Evolutionary conservation across 768 basidiomycete species (phyloP).

Genomic region (Gloeophyllum trabeum): DNA sequence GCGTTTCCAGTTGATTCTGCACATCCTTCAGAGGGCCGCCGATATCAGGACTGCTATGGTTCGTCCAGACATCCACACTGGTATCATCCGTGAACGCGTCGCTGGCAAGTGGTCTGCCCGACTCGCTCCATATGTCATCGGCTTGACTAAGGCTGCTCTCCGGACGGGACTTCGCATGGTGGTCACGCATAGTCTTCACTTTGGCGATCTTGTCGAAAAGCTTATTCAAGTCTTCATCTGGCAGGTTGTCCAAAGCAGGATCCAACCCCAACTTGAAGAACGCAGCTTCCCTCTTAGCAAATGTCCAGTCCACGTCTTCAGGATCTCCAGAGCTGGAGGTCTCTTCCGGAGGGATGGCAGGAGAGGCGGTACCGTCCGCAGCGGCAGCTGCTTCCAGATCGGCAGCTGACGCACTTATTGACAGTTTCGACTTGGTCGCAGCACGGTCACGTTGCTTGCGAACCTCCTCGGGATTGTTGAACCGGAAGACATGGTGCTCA

Average conservation of each 20-base stretch:
- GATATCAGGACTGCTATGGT: slow-evolving; percentile 52
- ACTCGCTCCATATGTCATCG: slow-evolving; percentile 86
- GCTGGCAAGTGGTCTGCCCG: slow-evolving; percentile 68
- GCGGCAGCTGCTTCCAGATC: slow-evolving; percentile 51
- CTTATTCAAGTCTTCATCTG: slow-evolving; percentile 90
- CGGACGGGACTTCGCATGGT: slow-evolving; percentile 70
- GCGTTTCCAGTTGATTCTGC: slow-evolving; percentile 54
- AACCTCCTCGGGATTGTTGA: slow-evolving; percentile 92
- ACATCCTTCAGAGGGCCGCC: slow-evolving; percentile 57
- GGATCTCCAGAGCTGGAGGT: slow-evolving; percentile 61
- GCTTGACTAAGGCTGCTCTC: slow-evolving; percentile 83
- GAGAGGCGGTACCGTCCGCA: slow-evolving; percentile 25
- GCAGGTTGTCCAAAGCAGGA: slow-evolving; percentile 83
- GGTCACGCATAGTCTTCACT: slow-evolving; percentile 80
- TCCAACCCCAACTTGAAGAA: slow-evolving; percentile 78
- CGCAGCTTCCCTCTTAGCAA: slow-evolving; percentile 90
- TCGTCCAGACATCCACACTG: slow-evolving; percentile 58
- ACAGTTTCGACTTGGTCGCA: slow-evolving; percentile 58
- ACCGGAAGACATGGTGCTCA: slow-evolving; percentile 95
- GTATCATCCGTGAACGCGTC: slow-evolving; percentile 87
- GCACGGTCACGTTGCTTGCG: slow-evolving; percentile 84
- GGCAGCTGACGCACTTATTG: slow-evolving; percentile 49
- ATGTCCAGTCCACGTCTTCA: slow-evolving; percentile 91
- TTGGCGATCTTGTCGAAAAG: slow-evolving; percentile 91
- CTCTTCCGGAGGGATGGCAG: slow-evolving; percentile 69